Conservation (phyloP, 495 filamentous ascomycete genomes). For the Aspergillus conjunctus region DNA sequence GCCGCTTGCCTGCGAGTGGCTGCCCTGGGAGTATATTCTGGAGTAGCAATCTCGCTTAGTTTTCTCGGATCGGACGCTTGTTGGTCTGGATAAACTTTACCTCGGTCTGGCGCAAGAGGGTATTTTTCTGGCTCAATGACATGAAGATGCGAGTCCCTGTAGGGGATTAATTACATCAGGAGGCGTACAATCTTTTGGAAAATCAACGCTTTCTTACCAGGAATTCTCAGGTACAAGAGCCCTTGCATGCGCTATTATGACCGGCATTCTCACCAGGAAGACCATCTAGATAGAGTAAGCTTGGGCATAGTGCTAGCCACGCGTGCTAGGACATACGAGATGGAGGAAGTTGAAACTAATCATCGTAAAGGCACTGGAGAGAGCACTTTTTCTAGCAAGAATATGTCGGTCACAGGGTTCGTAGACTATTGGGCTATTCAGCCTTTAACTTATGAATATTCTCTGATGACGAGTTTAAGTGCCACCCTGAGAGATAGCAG, state of each 20-base stretch:
- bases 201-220: neutral
- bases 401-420: too few species aligned
- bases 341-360: neutral
- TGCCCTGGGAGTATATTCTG: neutral
- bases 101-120: neutral
- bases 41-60: neutral
- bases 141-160: neutral
- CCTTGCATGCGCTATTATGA: neutral
- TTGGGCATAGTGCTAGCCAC: neutral
- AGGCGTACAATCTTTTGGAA: neutral
- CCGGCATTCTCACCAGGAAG: neutral
- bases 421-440: too few species aligned
- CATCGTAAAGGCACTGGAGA: neutral
- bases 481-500: neutral
- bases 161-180: neutral
- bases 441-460: neutral
- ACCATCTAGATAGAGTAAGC: neutral
- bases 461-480: neutral
- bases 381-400: too few species aligned
- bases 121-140: constrained; percentile 5
- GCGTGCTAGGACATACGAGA: neutral
- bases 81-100: neutral
- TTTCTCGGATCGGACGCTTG: neutral
- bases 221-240: neutral
- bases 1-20: neutral